A percentile compares a stretch with the other conserved stretches of the same genome.
phyloP scores from a whole-genome alignment of 345 rosid genomes.

The Xanthoceras sorbifolium region DNA sequence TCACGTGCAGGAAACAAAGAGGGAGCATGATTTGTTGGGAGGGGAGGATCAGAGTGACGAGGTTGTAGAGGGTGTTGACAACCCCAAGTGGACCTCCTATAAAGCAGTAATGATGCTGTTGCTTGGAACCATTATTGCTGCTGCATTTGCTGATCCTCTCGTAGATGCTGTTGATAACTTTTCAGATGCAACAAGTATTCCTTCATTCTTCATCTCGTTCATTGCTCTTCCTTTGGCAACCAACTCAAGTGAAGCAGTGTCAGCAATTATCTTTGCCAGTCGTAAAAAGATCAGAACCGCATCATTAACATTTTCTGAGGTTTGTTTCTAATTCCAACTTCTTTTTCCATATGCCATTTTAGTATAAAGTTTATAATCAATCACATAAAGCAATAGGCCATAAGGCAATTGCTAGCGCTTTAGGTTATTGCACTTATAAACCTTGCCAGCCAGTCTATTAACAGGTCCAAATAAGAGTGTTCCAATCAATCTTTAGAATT shows the following conservation, averaged over 20 bases:
- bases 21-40: conserved; percentile 68
- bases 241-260: conserved; percentile 91
- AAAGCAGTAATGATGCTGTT: conserved; percentile 73
- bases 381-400: not conserved
- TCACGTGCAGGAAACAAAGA: conserved; percentile 65
- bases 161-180: conserved; percentile 90
- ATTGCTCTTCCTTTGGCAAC: conserved; percentile 92
- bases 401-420: not conserved
- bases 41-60: conserved; percentile 57
- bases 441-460: not conserved
- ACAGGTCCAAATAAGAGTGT: not conserved
- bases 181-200: conserved; percentile 87
- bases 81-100: conserved; percentile 51
- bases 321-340: conserved; percentile 22
- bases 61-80: conserved; percentile 47
- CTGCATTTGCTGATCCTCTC: conserved; percentile 94
- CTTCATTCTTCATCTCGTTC: conserved; percentile 94
- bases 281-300: conserved; percentile 80
- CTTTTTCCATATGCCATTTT: not conserved
- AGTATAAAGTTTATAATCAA: not conserved
- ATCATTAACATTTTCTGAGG: conserved; percentile 94
- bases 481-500: not conserved
- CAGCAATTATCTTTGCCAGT: conserved; percentile 86
- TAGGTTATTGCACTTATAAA: not conserved
- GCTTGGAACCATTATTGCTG: conserved; percentile 81